phyloP scores from a whole-genome alignment of 2,329 filamentous ascomycete species.

The Pestalotiopsis sp. region DNA sequence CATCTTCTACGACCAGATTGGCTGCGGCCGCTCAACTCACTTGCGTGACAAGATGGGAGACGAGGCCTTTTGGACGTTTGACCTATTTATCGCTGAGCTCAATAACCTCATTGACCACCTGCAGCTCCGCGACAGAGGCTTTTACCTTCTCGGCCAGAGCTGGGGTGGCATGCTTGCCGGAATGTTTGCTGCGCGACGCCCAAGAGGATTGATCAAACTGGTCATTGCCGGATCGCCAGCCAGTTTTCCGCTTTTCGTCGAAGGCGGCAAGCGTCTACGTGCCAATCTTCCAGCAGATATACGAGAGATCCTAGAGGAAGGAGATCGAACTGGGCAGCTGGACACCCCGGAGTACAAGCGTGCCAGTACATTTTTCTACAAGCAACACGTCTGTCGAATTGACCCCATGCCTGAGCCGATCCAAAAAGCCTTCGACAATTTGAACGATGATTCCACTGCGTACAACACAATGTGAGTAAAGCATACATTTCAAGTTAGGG shows the following conservation, averaged over 20 bases:
- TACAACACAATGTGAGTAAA: background rate
- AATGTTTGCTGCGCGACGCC: constrained; percentile 14
- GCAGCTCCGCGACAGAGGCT: constrained; percentile 14
- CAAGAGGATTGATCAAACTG: background rate
- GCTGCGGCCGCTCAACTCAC: constrained; percentile 22
- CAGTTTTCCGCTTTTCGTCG: background rate
- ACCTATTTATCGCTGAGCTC: constrained; percentile 22
- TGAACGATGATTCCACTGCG: background rate
- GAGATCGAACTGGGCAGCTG: background rate
- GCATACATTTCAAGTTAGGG: background rate
- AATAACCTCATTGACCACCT: constrained; percentile 21
- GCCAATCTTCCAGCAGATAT: background rate
- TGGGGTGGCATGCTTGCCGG: constrained; percentile 23
- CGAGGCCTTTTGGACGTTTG: constrained; percentile 18
- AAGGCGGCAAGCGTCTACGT: background rate
- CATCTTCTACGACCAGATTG: constrained; percentile 25
- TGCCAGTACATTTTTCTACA: background rate
- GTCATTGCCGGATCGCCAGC: background rate
- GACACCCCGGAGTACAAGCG: background rate
- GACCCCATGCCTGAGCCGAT: background rate
- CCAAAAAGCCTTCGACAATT: background rate
- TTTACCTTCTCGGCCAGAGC: constrained; percentile 23
- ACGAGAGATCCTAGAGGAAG: background rate
- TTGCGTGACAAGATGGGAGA: constrained; percentile 18
- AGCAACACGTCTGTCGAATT: background rate